These are phyloP conservation scores for Sonneratia alba DNA, from an alignment of 345 rosid species.

Conservation along the genomic window DNA sequence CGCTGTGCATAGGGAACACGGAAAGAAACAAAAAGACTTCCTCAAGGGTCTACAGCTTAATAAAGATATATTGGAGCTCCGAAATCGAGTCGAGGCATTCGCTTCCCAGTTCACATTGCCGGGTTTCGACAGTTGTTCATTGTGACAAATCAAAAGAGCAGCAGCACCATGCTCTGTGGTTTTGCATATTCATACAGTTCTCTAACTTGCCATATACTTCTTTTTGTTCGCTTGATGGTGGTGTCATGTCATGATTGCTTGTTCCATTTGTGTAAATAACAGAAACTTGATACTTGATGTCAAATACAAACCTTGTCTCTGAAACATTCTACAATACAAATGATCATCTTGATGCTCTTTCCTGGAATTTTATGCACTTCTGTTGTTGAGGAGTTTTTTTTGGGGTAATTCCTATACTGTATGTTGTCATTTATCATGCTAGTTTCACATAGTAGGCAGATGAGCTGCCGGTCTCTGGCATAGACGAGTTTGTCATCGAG, in stretches of 20 bases:
- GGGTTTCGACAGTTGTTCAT: constrained; percentile 44
- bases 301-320: background rate
- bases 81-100: constrained; percentile 69
- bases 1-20: constrained; percentile 59
- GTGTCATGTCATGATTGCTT: background rate
- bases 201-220: background rate
- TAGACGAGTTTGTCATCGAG: background rate
- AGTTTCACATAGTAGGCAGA: no score
- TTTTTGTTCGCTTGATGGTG: background rate
- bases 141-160: background rate
- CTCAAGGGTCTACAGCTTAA: constrained; percentile 54
- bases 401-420: background rate
- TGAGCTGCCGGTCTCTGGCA: no score
- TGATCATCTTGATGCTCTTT: background rate
- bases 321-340: no score
- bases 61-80: constrained; percentile 64
- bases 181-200: background rate
- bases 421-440: no score
- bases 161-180: background rate
- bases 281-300: background rate
- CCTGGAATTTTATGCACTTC: background rate
- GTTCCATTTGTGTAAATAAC: background rate
- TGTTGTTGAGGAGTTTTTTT: no score
- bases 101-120: constrained; percentile 95
- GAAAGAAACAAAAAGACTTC: constrained; percentile 59